Evolutionary conservation across 139 green algal species (phyloP).

Genomic region (Tetraselmis chui): DNA sequence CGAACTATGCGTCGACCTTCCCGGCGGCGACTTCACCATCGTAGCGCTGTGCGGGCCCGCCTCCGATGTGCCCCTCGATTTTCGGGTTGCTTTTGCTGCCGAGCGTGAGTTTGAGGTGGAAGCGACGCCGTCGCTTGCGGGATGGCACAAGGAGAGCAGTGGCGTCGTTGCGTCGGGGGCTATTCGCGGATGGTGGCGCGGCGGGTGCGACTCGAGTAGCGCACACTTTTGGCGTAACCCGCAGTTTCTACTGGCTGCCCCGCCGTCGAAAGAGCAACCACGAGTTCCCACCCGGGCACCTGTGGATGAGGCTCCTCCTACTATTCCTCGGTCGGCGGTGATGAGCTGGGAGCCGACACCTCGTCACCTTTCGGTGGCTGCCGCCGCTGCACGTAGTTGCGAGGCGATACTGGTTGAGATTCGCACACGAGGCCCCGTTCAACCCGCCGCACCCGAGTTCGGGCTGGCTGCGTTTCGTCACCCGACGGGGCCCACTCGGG

Average conservation of each 20-base stretch:
- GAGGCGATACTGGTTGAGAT: not conserved
- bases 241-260: not conserved
- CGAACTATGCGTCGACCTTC: not conserved
- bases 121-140: not conserved
- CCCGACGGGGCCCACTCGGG: no score
- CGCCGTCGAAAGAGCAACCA: not conserved
- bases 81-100: not conserved
- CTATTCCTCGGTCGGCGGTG: no score
- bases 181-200: not conserved
- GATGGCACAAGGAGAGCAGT: not conserved
- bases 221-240: not conserved
- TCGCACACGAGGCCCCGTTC: not conserved
- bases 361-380: no score
- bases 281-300: not conserved
- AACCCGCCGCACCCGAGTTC: not conserved
- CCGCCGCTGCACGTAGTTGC: no score
- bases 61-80: not conserved
- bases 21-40: not conserved
- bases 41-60: not conserved
- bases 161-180: not conserved
- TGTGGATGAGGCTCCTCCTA: no score
- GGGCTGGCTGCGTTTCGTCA: not conserved
- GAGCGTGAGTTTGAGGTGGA: not conserved
- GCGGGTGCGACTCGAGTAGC: not conserved
- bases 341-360: no score